These are phyloP conservation scores for Pythium guiyangense DNA, from an alignment of 352 stramenopile species.

Conservation along the genomic window DNA sequence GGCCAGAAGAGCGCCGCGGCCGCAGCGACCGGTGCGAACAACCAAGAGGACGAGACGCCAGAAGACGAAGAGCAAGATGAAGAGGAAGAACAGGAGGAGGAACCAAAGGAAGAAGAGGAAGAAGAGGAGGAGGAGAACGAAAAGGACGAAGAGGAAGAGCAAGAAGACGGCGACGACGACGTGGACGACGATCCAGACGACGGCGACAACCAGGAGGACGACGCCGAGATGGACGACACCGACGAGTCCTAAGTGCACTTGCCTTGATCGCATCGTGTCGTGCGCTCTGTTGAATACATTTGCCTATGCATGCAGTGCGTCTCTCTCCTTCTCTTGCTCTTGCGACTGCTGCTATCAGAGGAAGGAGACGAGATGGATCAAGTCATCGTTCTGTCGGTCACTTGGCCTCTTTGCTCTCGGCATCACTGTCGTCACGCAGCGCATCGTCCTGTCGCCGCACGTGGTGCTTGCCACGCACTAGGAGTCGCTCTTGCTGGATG, in stretches of 20 bases:
- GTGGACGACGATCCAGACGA: slow-evolving; percentile 6
- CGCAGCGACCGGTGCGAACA: neutral
- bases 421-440: neutral
- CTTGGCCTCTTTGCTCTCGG: slow-evolving; percentile 4
- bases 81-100: no score
- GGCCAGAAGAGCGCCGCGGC: neutral
- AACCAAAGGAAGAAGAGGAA: neutral
- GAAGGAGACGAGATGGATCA: neutral
- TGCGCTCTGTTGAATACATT: no score
- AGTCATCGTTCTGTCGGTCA: neutral
- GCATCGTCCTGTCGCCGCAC: slow-evolving; percentile 2
- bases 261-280: no score
- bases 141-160: slow-evolving; percentile 11
- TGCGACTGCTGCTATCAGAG: no score
- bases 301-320: no score
- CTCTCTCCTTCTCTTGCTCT: no score
- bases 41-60: slow-evolving; percentile 1
- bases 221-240: neutral
- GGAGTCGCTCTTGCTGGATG: slow-evolving; percentile 23
- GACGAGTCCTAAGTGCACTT: neutral
- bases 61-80: slow-evolving; percentile 3
- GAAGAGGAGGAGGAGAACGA: slow-evolving; percentile 3
- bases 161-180: slow-evolving; percentile 6
- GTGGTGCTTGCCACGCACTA: slow-evolving; percentile 5
- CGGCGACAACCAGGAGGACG: neutral